Evolutionary conservation across 805 yeast genomes (phyloP).

Genomic region (Cyberlindnera sargentensis): DNA sequence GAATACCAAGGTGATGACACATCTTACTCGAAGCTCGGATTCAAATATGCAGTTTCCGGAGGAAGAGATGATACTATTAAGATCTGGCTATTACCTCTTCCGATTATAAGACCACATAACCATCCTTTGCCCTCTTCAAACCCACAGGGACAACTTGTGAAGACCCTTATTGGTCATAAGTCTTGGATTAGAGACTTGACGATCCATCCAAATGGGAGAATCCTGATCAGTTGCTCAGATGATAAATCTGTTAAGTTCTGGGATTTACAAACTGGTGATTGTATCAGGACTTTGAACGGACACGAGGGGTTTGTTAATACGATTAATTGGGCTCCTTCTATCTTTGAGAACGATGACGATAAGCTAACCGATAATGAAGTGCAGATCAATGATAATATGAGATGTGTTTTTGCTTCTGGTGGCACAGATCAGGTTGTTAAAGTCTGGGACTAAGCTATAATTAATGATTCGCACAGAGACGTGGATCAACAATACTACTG

Average conservation of each 20-base stretch:
- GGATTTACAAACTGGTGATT: conserved; percentile 53
- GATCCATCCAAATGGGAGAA: conserved; percentile 72
- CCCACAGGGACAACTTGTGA: conserved; percentile 53
- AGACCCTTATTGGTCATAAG: conserved; percentile 63
- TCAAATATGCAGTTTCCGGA: conserved; percentile 68
- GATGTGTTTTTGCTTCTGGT: conserved; percentile 79
- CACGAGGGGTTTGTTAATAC: conserved; percentile 77
- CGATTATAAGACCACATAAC: conserved; percentile 46
- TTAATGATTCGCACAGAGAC: too few relatives aligned
- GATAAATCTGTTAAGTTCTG: conserved; percentile 72
- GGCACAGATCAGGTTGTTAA: conserved; percentile 91
- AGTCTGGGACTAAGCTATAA: conserved; percentile 58
- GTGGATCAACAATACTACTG: too few relatives aligned
- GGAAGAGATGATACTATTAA: conserved; percentile 72
- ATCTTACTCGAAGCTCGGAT: conserved; percentile 38
- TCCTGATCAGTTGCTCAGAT: conserved; percentile 67
- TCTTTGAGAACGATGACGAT: conserved; percentile 24
- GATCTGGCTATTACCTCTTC: conserved; percentile 74
- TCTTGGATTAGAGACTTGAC: conserved; percentile 76
- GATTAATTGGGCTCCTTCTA: conserved; percentile 46
- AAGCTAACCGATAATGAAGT: conserved; percentile 22
- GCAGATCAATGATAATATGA: conserved; percentile 38
- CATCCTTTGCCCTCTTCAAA: conserved; percentile 51
- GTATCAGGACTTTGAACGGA: conserved; percentile 43
- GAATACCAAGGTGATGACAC: conserved; percentile 18